These are phyloP conservation scores for Malassezia arunalokei DNA, from an alignment of 1,284 basidiomycete genomes.

Conservation along the genomic window DNA sequence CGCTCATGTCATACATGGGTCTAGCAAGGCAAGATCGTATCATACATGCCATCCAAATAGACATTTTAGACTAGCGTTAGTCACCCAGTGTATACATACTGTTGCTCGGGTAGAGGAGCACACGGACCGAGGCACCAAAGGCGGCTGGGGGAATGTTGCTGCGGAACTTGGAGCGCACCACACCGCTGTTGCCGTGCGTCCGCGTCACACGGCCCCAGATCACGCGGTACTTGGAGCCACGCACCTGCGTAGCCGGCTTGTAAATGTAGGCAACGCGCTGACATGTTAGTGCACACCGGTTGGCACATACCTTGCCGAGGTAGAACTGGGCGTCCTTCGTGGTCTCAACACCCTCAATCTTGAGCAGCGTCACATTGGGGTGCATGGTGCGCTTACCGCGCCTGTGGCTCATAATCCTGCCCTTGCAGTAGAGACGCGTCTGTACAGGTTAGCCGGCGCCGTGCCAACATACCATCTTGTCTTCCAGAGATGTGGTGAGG, in stretches of 20 bases:
- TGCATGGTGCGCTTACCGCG: slow-evolving; percentile 90
- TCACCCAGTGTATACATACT: slow-evolving; percentile 5
- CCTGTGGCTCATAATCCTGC: slow-evolving; percentile 94
- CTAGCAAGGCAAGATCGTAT: slow-evolving; percentile 7
- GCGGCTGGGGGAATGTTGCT: slow-evolving; percentile 90
- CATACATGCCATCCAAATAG: slow-evolving; percentile 1
- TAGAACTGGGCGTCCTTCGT: slow-evolving; percentile 95
- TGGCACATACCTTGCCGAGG: slow-evolving; percentile 75
- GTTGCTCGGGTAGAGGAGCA: slow-evolving; percentile 56
- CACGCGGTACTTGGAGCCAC: slow-evolving; percentile 82
- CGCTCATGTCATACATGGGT: slow-evolving; percentile 8
- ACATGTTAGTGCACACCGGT: not conserved
- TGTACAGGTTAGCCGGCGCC: slow-evolving; percentile 12
- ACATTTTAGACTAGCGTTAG: slow-evolving; percentile 14
- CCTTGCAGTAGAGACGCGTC: slow-evolving; percentile 79
- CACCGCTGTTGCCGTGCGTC: slow-evolving; percentile 64
- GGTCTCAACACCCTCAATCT: slow-evolving; percentile 88
- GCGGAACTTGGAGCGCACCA: slow-evolving; percentile 94
- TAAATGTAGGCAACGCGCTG: slow-evolving; percentile 96
- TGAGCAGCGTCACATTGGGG: slow-evolving; percentile 85
- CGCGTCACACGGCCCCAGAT: slow-evolving; percentile 70
- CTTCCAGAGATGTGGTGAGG: slow-evolving; percentile 15
- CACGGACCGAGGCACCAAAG: slow-evolving; percentile 85
- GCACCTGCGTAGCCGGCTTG: slow-evolving; percentile 81
- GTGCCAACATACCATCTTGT: slow-evolving; percentile 11